A percentile compares a stretch with the other conserved stretches of the same genome.
Conservation (phyloP, 768 basidiomycete species). For the Panellus pusillus region DNA sequence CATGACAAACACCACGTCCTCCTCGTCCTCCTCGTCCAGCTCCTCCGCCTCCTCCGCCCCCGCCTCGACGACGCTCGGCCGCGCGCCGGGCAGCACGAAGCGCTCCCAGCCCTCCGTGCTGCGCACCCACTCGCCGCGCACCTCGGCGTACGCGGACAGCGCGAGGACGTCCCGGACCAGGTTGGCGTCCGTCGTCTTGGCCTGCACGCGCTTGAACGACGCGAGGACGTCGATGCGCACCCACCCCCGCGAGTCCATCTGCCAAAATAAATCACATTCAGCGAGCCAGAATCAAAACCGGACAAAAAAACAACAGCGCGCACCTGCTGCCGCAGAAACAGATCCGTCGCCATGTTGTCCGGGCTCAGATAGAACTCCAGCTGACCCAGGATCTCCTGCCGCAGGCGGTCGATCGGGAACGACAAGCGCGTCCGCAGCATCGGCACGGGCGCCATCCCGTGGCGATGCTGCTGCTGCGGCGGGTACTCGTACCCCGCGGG, state of each 20-base stretch:
- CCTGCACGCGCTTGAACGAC: constrained; percentile 21
- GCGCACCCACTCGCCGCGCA: constrained; percentile 22
- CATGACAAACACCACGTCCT: constrained; percentile 23
- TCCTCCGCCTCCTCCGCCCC: constrained; percentile 10
- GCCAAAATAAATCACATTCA: not conserved
- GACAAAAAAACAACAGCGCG: not conserved
- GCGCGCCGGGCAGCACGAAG: constrained; percentile 18
- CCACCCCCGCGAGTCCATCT: constrained; percentile 24
- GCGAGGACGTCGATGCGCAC: constrained; percentile 19
- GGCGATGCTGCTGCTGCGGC: not conserved
- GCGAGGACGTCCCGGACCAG: constrained; percentile 20
- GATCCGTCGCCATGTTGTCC: constrained; percentile 22
- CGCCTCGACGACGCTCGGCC: constrained; percentile 15
- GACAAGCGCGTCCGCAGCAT: constrained; percentile 17
- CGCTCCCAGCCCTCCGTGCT: constrained; percentile 22
- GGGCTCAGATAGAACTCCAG: constrained; percentile 23
- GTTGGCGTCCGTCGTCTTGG: constrained; percentile 19
- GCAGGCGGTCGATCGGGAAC: constrained; percentile 21
- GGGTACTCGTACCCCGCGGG: constrained; percentile 13
- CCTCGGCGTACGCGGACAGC: constrained; percentile 20
- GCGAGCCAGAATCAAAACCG: not conserved
- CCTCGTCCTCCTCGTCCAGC: constrained; percentile 20
- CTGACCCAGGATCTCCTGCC: constrained; percentile 22
- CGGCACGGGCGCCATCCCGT: constrained; percentile 8
- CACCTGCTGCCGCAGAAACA: constrained; percentile 23